Percentiles rank a stretch among this genome's conserved stretches.
phyloP scores from a whole-genome alignment of 73 alveolate species.

The Paramecium primaurelia region DNA sequence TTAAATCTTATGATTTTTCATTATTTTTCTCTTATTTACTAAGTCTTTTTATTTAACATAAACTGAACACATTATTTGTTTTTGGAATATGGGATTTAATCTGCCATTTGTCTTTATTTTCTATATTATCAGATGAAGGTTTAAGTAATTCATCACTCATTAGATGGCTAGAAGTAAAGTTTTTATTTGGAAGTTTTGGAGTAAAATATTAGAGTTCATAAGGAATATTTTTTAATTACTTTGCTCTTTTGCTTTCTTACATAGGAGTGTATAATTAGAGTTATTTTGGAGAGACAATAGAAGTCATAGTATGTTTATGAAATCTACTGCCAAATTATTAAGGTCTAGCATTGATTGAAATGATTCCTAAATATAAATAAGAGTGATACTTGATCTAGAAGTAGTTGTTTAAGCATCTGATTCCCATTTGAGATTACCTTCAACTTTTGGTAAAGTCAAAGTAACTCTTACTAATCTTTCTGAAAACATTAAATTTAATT shows the following conservation, averaged over 20 bases:
- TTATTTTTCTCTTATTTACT: neutral
- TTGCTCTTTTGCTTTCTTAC: neutral
- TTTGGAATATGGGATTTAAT: neutral
- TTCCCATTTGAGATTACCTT: neutral
- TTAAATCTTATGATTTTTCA: neutral
- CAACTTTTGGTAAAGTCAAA: neutral
- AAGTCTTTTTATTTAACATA: neutral
- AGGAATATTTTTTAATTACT: neutral
- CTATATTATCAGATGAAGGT: neutral
- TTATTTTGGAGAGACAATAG: neutral
- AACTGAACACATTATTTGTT: neutral
- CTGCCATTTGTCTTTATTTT: neutral
- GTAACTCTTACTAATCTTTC: slow-evolving; percentile 6
- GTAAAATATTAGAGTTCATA: neutral
- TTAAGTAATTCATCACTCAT: neutral
- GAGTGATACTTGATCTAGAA: neutral
- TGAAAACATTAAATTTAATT: neutral
- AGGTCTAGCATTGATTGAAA: neutral
- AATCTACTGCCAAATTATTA: neutral
- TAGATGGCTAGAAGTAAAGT: neutral
- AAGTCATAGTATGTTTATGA: neutral
- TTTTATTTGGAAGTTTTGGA: neutral
- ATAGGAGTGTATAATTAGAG: neutral
- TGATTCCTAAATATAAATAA: neutral
- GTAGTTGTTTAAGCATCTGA: neutral